Base-by-base conservation (phyloP, 2,329 filamentous ascomycete species). In the Thermothelomyces thermophilus region DNA sequence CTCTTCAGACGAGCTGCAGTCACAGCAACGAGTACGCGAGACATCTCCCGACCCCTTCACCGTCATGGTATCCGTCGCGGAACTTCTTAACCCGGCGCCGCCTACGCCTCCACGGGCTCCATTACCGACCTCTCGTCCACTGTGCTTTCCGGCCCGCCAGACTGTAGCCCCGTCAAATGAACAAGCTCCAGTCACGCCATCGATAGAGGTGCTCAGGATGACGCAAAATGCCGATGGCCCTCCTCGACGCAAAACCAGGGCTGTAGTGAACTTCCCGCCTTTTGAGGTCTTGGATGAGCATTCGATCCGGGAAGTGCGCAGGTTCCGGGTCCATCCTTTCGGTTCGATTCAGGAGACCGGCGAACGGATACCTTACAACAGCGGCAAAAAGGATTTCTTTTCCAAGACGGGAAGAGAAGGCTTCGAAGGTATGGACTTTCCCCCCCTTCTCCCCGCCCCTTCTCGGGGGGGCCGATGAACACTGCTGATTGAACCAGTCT, bases 291-390 rank as follows among this genome's bases (percentile, higher is more conserved):
- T 84, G 28, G 77, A 85, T 56, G 73, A 77, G 20, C 64, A 71
- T 19, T 72, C 85, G 14, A 68, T 74, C 9, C 68, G 70, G 13
- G 74, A 83, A 55, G 78, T 93, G 53, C 69, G 70, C 34, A 72
- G 71, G 34, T 91, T 86, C 62, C 72, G 78, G 14, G 73, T 96
- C 46, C 77, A 74, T 48, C 86, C 87, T 1, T 72, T 83, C 57
- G 79, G 80, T 2, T 70, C 74, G 54, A 88, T 85, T 54, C 68
- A 71, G 41, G 71, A 77, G 26, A 84, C 75, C 53, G 79, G 79
- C 57, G 76, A 83, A 45, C 89, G 91, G 61, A 95, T 96, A 52
- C 91, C 91, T 0, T 97, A 97, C 69, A 90, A 89, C 63, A 95
- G 90, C 64, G 87, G 89, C 58, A 97, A 96, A 74, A 95, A 94